Evolutionary conservation across 2,329 filamentous ascomycete species (phyloP).

Genomic region (Didymosphaeria variabile): DNA sequence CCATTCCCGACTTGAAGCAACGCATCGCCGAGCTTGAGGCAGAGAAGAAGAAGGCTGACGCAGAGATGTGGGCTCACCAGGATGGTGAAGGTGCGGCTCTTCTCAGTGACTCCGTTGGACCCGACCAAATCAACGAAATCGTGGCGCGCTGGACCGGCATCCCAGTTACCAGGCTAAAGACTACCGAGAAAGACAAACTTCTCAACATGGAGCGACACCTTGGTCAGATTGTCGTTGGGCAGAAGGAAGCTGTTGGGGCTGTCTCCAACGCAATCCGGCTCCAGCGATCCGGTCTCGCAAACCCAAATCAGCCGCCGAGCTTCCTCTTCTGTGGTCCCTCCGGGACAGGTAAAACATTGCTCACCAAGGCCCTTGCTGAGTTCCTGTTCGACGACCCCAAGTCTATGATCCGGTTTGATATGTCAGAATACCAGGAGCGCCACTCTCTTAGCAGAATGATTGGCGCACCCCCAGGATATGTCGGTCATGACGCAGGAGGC

Average conservation of each 20-base stretch:
- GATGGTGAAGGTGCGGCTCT: conserved; percentile 74
- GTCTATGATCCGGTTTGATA: conserved; percentile 98
- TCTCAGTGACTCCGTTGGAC: conserved; percentile 91
- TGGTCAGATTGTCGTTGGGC: conserved; percentile 85
- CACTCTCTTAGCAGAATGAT: conserved; percentile 98
- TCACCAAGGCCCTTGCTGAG: conserved; percentile 96
- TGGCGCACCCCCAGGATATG: conserved; percentile 94
- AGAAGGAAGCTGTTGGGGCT: conserved; percentile 90
- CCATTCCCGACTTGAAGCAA: conserved; percentile 88
- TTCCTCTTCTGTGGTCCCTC: conserved; percentile 99
- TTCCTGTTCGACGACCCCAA: conserved; percentile 98
- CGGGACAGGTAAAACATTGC: conserved; percentile 95
- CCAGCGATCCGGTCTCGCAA: conserved; percentile 91
- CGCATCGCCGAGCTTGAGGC: conserved; percentile 83
- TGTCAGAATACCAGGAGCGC: conserved; percentile 99
- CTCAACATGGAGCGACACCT: conserved; percentile 94
- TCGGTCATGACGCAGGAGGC: conserved; percentile 94
- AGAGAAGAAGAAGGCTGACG: conserved; percentile 81
- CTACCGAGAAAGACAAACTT: conserved; percentile 98
- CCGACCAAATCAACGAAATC: conserved; percentile 99
- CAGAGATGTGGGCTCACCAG: conserved; percentile 63
- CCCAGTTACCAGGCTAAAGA: conserved; percentile 91
- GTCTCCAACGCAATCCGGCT: conserved; percentile 96
- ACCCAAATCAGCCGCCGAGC: conserved; percentile 95
- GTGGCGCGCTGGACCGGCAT: conserved; percentile 98